phyloP scores from a whole-genome alignment of 306 rosid genomes.

The Psophocarpus tetragonolobus region DNA sequence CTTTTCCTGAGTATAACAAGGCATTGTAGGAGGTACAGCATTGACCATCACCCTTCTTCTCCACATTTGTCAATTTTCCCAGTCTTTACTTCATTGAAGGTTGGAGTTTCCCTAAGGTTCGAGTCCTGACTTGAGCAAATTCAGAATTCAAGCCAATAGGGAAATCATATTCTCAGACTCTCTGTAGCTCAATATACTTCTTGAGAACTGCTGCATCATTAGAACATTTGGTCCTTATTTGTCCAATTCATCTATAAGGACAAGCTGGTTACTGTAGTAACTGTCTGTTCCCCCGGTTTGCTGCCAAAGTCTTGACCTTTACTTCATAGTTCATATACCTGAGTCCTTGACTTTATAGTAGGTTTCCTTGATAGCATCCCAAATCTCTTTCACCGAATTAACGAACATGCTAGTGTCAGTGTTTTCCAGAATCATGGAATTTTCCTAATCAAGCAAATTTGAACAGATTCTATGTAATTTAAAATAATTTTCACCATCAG shows the following conservation, averaged over 20 bases:
- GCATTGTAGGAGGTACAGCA: background rate
- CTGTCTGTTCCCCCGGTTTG: background rate
- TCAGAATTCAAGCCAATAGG: background rate
- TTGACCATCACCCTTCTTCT: background rate
- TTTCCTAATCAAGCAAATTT: too few relatives aligned
- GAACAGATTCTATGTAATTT: too few relatives aligned
- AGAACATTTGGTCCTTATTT: background rate
- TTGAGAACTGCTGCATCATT: background rate
- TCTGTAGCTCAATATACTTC: background rate
- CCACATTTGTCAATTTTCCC: background rate
- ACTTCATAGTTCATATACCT: background rate
- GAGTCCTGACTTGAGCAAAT: background rate
- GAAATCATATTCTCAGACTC: background rate
- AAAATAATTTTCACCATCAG: too few relatives aligned
- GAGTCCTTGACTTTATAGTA: background rate
- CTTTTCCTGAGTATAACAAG: background rate
- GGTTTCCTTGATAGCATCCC: background rate
- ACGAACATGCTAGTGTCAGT: background rate
- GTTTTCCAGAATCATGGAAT: background rate
- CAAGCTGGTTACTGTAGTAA: background rate
- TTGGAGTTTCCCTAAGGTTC: background rate
- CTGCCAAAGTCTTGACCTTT: background rate
- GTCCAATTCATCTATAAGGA: background rate
- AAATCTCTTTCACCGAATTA: background rate
- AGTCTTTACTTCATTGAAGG: background rate